Conservation (phyloP, 441 rosid genomes). For the Biscutella auriculata region DNA sequence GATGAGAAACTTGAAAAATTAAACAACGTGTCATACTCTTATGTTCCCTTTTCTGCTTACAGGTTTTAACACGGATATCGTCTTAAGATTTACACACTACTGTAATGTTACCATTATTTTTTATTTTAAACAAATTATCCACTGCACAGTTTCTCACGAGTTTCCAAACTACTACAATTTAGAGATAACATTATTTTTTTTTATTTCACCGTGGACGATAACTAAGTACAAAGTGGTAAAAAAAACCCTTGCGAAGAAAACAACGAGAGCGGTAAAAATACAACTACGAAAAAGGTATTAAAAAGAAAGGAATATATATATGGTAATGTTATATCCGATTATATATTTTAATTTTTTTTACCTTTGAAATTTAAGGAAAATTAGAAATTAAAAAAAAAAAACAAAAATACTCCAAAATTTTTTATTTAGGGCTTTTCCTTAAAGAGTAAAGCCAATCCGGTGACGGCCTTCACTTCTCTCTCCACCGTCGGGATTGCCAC, state of each 20-base stretch:
- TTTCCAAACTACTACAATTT: conserved; percentile 3
- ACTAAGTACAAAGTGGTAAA: conserved; percentile 16
- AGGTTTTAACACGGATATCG: conserved; percentile 7
- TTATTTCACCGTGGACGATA: conserved; percentile 17
- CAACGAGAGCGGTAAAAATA: conserved; percentile 11
- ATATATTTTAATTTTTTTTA: conserved; percentile 13
- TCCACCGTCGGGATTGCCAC: conserved; percentile 36
- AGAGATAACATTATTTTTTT: neutral
- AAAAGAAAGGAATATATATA: conserved; percentile 2
- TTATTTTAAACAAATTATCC: neutral
- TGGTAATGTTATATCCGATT: conserved; percentile 11
- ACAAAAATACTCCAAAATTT: conserved; percentile 26
- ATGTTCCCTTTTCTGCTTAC: conserved; percentile 35
- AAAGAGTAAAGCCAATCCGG: conserved; percentile 80
- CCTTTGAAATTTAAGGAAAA: conserved; percentile 8
- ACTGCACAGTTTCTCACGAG: conserved; percentile 19
- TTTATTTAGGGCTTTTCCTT: conserved; percentile 45
- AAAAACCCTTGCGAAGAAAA: conserved; percentile 12
- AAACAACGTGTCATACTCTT: conserved; percentile 23
- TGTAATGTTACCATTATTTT: no score
- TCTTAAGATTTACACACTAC: neutral
- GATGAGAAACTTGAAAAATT: conserved; percentile 25
- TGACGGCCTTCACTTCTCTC: conserved; percentile 55
- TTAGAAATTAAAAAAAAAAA: neutral
- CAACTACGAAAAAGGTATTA: neutral